These are phyloP conservation scores for Smallanthus sonchifolius DNA, from an alignment of 129 eudicot genomes.

Conservation along the genomic window DNA sequence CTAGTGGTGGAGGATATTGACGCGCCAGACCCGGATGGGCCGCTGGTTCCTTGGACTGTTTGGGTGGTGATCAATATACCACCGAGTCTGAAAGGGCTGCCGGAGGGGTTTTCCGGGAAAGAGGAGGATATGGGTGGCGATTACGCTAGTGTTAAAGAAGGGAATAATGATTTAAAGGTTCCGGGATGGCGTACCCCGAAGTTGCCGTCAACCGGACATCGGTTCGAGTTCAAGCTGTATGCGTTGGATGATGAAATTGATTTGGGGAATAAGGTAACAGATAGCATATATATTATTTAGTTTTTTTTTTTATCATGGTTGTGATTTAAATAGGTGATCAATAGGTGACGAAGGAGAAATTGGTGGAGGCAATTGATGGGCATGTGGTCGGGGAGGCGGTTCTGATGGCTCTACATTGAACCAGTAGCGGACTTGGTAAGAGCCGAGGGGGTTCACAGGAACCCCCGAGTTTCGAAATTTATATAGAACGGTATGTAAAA, in stretches of 20 bases:
- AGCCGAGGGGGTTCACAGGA: too few relatives aligned
- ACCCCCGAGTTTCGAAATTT: too few relatives aligned
- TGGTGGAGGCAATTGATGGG: slow-evolving; percentile 65
- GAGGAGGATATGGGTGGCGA: slow-evolving; percentile 51
- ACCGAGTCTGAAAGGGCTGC: slow-evolving; percentile 62
- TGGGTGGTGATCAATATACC: slow-evolving; percentile 85
- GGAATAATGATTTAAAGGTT: slow-evolving; percentile 59
- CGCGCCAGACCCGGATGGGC: slow-evolving; percentile 60
- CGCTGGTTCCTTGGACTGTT: slow-evolving; percentile 60
- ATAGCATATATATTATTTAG: too few relatives aligned
- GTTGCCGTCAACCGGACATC: slow-evolving; percentile 58
- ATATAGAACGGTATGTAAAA: too few relatives aligned
- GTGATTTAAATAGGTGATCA: background rate
- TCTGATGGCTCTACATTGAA: slow-evolving; percentile 33
- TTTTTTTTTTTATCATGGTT: background rate
- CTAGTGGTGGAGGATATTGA: slow-evolving; percentile 74
- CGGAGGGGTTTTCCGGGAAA: slow-evolving; percentile 79
- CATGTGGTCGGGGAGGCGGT: slow-evolving; percentile 77
- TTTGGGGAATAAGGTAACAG: slow-evolving; percentile 69
- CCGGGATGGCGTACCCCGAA: slow-evolving; percentile 70
- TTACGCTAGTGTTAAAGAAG: slow-evolving; percentile 57
- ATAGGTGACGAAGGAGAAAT: slow-evolving; percentile 73
- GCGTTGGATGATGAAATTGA: slow-evolving; percentile 72
- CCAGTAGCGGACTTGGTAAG: too few relatives aligned
- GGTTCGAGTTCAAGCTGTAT: slow-evolving; percentile 76